Evolutionary conservation across 2,329 filamentous ascomycete species (phyloP), one percentile per base, ranked within the genome.

Genomic region (Colletotrichum plurivorum): DNA sequence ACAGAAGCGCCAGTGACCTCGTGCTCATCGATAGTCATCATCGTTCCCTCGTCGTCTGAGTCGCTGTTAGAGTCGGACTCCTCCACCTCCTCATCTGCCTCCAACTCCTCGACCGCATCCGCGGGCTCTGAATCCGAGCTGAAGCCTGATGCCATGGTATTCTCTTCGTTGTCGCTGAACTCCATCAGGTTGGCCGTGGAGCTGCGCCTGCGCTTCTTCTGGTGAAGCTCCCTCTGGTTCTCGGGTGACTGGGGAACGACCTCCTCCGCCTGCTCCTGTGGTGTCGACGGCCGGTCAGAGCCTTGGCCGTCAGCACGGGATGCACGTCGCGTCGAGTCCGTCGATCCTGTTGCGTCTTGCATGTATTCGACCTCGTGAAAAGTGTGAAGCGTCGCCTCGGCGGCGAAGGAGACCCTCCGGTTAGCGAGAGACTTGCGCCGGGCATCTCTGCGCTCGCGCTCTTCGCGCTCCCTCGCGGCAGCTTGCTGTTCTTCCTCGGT

Each of bases 341-440:
- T 92, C 0, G 93, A 92, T 8, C 92, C 93, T 1, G 94, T 97
- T 20, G 94, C 94, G 77, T 98, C 95, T 76, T 95, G 94, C 77
- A 90, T 88, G 71, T 95, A 93, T 76, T 98, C 95, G 52, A 98
- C 89, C 64, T 96, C 95, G 76, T 98, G 95, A 87, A 97, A 98
- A 0, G 96, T 99, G 78, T 99, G 96, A 43, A 99, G 86, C 4
- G 96, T 99, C 13, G 96, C 96, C 81, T 99, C 96, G 1, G 96
- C 96, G 5, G 96, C 96, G 80, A 99, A 99, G 0, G 95, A 98
- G 41, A 99, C 96, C 76, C 96, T 90, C 76, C 96, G 90, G 78
- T 96, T 97, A 55, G 95, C 94, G 66, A 97, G 87, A 18, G 95
- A 98, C 79, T 98, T 98, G 74, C 96, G 89, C 71, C 96, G 91